Evolutionary conservation across 768 basidiomycete genomes (phyloP).

Genomic region (Neoboletus subvelutipes): DNA sequence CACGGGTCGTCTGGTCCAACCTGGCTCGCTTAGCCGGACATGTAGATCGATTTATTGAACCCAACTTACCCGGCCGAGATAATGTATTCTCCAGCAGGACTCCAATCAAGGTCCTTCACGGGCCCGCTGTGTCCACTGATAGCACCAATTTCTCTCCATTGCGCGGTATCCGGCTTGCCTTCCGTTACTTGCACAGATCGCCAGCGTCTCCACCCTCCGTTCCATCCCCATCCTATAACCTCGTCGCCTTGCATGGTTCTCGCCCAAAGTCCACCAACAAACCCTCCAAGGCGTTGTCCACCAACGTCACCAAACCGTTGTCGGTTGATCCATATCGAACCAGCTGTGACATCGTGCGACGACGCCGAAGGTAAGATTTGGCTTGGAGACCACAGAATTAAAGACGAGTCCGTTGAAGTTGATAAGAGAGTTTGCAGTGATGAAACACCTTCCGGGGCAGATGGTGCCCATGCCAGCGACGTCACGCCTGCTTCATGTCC

Average conservation of each 20-base stretch:
- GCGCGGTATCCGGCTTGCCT: constrained; percentile 34
- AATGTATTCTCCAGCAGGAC: constrained; percentile 80
- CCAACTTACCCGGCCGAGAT: constrained; percentile 74
- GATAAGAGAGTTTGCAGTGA: constrained; percentile 67
- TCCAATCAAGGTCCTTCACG: constrained; percentile 84
- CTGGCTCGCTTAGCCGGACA: constrained; percentile 39
- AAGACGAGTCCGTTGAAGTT: constrained; percentile 90
- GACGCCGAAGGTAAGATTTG: constrained; percentile 37
- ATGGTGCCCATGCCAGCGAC: constrained; percentile 78
- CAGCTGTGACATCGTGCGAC: constrained; percentile 39
- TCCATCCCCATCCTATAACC: constrained; percentile 89
- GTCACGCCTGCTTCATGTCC: constrained; percentile 97
- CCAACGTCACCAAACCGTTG: constrained; percentile 95
- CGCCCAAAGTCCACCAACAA: constrained; percentile 89
- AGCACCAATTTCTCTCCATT: constrained; percentile 78
- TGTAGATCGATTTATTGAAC: background rate
- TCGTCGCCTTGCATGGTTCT: constrained; percentile 46
- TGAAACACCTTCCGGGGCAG: constrained; percentile 19
- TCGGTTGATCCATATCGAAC: constrained; percentile 83
- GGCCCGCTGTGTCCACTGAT: constrained; percentile 82
- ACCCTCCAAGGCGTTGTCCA: constrained; percentile 87
- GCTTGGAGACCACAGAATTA: constrained; percentile 93
- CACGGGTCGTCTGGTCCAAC: constrained; percentile 87
- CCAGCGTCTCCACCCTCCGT: constrained; percentile 94
- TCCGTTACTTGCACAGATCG: constrained; percentile 33